These are phyloP conservation scores for Blastomyces parvus DNA, from an alignment of 2,329 filamentous ascomycete species.

Conservation along the genomic window DNA sequence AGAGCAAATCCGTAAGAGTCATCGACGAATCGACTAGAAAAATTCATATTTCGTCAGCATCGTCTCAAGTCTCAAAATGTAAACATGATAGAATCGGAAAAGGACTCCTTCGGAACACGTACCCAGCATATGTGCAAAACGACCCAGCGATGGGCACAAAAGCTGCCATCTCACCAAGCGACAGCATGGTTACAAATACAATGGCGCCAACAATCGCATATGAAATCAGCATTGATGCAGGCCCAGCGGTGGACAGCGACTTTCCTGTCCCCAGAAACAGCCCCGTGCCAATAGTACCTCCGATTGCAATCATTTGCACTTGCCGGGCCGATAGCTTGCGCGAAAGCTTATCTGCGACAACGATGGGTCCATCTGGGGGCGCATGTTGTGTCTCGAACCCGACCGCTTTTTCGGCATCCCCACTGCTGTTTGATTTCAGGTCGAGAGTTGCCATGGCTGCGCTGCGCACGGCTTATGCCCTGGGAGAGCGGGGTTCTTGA, in stretches of 20 bases:
- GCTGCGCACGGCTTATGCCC: neutral
- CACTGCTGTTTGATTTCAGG: neutral
- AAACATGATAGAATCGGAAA: neutral
- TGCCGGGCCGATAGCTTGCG: conserved; percentile 52
- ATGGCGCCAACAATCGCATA: conserved; percentile 50
- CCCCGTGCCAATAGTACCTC: conserved; percentile 43
- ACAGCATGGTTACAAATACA: conserved; percentile 51
- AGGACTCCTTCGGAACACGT: conserved; percentile 17
- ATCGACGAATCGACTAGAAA: conserved; percentile 34
- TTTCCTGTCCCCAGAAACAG: conserved; percentile 55
- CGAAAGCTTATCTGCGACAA: conserved; percentile 41
- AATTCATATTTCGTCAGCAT: neutral
- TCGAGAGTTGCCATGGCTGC: neutral
- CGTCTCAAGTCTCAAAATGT: neutral
- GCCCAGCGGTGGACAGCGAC: conserved; percentile 50
- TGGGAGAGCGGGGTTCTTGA: neutral
- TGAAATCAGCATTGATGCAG: conserved; percentile 49
- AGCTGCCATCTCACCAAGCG: conserved; percentile 52
- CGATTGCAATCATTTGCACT: conserved; percentile 57
- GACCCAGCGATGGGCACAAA: conserved; percentile 47
- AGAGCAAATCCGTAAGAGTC: conserved; percentile 37
- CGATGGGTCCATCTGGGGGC: neutral
- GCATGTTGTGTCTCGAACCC: neutral
- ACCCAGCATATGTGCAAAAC: conserved; percentile 48
- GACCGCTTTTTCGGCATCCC: conserved; percentile 14